Evolutionary conservation across 1,284 basidiomycete genomes (phyloP).

Genomic region (Cryptococcus deneoformans): DNA sequence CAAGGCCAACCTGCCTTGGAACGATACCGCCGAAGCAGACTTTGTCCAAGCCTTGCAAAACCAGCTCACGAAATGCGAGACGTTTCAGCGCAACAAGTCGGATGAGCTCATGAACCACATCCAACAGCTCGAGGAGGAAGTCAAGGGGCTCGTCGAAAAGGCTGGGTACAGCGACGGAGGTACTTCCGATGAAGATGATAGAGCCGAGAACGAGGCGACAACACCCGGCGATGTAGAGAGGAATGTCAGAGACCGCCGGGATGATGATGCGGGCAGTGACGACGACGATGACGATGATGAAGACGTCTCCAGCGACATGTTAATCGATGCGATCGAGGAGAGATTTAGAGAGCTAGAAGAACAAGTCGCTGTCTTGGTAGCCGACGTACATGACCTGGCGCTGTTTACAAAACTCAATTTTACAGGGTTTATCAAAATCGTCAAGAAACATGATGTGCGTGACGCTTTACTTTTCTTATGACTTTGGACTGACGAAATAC

Average conservation of each 20-base stretch:
- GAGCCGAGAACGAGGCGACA: constrained; percentile 7
- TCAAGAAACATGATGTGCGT: constrained; percentile 83
- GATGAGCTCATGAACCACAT: constrained; percentile 78
- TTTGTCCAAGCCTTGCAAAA: constrained; percentile 75
- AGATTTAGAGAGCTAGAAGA: constrained; percentile 88
- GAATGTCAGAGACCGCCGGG: constrained; percentile 53
- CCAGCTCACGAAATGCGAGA: constrained; percentile 94
- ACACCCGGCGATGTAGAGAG: constrained; percentile 36
- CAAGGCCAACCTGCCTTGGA: constrained; percentile 65
- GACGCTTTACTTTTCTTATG: neutral
- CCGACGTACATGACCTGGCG: constrained; percentile 97
- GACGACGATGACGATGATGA: constrained; percentile 54
- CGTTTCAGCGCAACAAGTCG: constrained; percentile 91
- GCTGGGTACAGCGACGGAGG: constrained; percentile 34
- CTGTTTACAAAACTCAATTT: constrained; percentile 94
- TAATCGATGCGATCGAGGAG: constrained; percentile 76
- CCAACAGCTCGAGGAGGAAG: constrained; percentile 71
- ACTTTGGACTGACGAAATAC: neutral
- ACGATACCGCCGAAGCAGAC: constrained; percentile 70
- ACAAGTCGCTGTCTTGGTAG: constrained; percentile 91
- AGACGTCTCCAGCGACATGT: constrained; percentile 53
- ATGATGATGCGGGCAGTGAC: constrained; percentile 56
- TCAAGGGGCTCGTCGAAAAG: constrained; percentile 65
- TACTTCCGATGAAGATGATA: constrained; percentile 56
- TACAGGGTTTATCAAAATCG: constrained; percentile 98